These are phyloP conservation scores for Phoenix roebelenii DNA, from an alignment of 176 grass and related monocot genomes.

Conservation along the genomic window DNA sequence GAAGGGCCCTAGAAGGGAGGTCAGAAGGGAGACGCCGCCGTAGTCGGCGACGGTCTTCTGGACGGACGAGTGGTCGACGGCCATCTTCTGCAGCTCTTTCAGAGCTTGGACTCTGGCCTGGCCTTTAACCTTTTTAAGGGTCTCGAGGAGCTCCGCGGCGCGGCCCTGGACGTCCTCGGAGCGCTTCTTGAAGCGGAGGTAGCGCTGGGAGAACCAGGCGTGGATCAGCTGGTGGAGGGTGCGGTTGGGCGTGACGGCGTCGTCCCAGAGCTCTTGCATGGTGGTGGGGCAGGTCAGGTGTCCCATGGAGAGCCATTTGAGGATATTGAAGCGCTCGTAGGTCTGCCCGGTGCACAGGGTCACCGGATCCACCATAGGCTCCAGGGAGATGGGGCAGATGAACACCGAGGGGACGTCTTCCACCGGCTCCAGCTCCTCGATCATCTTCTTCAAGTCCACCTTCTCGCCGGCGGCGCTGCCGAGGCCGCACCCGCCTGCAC, in stretches of 20 bases:
- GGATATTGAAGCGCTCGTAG: constrained; percentile 88
- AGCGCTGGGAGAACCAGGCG: constrained; percentile 86
- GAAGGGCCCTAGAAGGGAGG: constrained; percentile 76
- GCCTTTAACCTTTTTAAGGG: constrained; percentile 70
- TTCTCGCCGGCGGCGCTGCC: constrained; percentile 14
- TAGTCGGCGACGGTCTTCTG: constrained; percentile 55
- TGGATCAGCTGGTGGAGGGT: constrained; percentile 83
- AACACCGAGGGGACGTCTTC: constrained; percentile 76
- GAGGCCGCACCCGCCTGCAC: constrained; percentile 24
- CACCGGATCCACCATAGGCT: constrained; percentile 97
- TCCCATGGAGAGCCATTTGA: constrained; percentile 67
- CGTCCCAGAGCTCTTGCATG: constrained; percentile 98
- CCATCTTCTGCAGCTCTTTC: constrained; percentile 50
- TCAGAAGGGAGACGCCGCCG: constrained; percentile 41
- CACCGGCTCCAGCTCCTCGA: constrained; percentile 81
- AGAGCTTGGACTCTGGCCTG: constrained; percentile 68
- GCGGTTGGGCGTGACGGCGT: constrained; percentile 71
- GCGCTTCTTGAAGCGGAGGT: constrained; percentile 79
- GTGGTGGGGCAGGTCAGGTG: constrained; percentile 94
- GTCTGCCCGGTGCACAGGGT: constrained; percentile 98
- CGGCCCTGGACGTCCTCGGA: constrained; percentile 89
- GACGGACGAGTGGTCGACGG: constrained; percentile 47
- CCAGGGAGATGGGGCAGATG: constrained; percentile 97
- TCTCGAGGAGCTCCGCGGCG: constrained; percentile 56
- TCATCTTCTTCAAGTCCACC: constrained; percentile 71